These are phyloP conservation scores for Eucalyptus shirleyi DNA, from an alignment of 345 rosid species.

Conservation along the genomic window DNA sequence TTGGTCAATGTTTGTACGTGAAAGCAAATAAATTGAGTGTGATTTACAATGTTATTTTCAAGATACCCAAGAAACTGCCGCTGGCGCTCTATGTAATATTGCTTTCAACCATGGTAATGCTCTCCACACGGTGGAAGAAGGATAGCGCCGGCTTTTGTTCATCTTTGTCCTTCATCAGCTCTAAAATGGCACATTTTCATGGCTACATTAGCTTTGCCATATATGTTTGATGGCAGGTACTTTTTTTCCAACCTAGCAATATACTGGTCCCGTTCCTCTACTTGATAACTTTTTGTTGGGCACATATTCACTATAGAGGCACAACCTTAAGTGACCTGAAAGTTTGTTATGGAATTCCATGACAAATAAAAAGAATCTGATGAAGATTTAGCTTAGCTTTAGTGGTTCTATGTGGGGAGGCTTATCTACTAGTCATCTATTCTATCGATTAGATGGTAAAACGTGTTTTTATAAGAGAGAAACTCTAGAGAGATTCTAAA, in stretches of 20 bases:
- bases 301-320: not conserved
- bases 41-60: slow-evolving; percentile 4
- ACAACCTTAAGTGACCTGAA: not conserved
- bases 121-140: slow-evolving; percentile 65
- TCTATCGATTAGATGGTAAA: not conserved
- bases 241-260: not conserved
- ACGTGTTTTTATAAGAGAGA: not conserved
- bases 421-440: not conserved
- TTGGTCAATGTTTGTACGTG: not conserved
- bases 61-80: slow-evolving; percentile 86
- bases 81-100: slow-evolving; percentile 74
- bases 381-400: not conserved
- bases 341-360: not conserved
- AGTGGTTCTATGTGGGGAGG: not conserved
- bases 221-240: slow-evolving; percentile 78
- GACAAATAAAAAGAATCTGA: not conserved
- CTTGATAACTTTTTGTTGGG: not conserved
- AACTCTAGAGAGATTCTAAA: not conserved
- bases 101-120: slow-evolving; percentile 65
- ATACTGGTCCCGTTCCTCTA: not conserved
- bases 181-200: slow-evolving; percentile 74
- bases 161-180: slow-evolving; percentile 53
- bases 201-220: slow-evolving; percentile 70
- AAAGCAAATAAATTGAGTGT: not conserved
- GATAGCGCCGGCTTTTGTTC: slow-evolving; percentile 66